Evolutionary conservation across 208 protist species (phyloP), one percentile per base, ranked within the genome.

Genomic region (Phytomonas francai): DNA sequence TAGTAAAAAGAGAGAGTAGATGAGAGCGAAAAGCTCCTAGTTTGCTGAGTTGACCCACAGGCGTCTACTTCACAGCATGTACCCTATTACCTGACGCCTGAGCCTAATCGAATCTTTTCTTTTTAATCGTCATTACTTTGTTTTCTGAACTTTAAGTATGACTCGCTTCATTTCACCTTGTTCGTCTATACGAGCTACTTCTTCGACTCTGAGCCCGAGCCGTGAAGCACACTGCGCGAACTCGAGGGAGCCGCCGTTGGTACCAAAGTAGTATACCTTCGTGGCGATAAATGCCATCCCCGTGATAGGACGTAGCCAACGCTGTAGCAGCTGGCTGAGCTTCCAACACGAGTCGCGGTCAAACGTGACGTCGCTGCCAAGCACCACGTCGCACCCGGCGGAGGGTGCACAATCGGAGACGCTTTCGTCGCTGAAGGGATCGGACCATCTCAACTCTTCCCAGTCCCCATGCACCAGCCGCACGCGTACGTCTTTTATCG

Each of bases 261-360:
- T 96, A 29, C 91, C 91, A 77, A 94, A 96, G 77, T 96, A 96
- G 73, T 90, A 96, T 30, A 82, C 77, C 76, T 96, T 96, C n/a
- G 79, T 87, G 29, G 83, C 91, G 67, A 96, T 86, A 49, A 89
- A 71, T 14, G 84, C 88, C 0, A 85, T 69, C 3, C 77, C 85
- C 14, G 59, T 71, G 58, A 31, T 2, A 0, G 82, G 83, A 30
- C 59, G 70, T 59, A 96, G 65, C 72, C 81, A 91, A 9, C 87
- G 85, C n/a, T 62, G 56, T 61, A 94, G 71, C 63, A 93, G 65
- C 6, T 62, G 66, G 11, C 79, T 81, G 27, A 94, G 71, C 78
- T 93, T 92, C 51, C 80, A 73, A 67, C 86, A 92, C 6, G 91
- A 83, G 57, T 83, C 78, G 45, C 81, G 75, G 67, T 96, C 91